These are phyloP conservation scores for Tolypocladium paradoxum DNA, from an alignment of 2,329 filamentous ascomycete genomes.

Conservation along the genomic window DNA sequence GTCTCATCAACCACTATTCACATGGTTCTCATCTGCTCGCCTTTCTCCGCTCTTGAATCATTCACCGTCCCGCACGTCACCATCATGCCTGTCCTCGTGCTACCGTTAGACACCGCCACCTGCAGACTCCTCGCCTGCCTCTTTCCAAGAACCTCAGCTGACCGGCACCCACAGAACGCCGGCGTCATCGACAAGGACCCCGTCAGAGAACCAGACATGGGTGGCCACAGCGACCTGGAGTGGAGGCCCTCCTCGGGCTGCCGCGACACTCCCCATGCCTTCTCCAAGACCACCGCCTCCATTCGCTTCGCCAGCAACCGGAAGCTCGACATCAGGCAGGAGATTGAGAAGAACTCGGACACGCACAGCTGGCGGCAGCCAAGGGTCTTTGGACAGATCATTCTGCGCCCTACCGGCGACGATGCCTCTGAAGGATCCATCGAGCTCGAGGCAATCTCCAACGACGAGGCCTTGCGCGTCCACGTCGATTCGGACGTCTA, in stretches of 20 bases:
- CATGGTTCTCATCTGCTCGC: background rate
- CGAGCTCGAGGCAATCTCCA: conserved; percentile 33
- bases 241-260: conserved; percentile 18
- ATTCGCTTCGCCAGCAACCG: conserved; percentile 23
- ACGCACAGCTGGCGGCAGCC: conserved; percentile 17
- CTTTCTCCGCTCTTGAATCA: background rate
- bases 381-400: conserved; percentile 32
- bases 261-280: conserved; percentile 12
- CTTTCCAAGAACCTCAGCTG: background rate
- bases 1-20: no score
- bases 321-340: conserved; percentile 30
- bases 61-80: background rate
- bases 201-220: conserved; percentile 12
- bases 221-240: conserved; percentile 9
- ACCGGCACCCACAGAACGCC: conserved; percentile 6
- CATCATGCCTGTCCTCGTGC: background rate
- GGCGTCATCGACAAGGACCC: conserved; percentile 12
- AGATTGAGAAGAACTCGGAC: conserved; percentile 11
- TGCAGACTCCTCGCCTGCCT: no score
- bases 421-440: conserved; percentile 23
- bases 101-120: background rate
- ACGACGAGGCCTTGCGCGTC: conserved; percentile 29
- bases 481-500: conserved; percentile 22
- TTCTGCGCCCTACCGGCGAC: conserved; percentile 27
- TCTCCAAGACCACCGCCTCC: conserved; percentile 5